Evolutionary conservation across 2,329 filamentous ascomycete genomes (phyloP), one percentile per base, ranked within the genome.

Genomic region (Calonectria pauciramosa): DNA sequence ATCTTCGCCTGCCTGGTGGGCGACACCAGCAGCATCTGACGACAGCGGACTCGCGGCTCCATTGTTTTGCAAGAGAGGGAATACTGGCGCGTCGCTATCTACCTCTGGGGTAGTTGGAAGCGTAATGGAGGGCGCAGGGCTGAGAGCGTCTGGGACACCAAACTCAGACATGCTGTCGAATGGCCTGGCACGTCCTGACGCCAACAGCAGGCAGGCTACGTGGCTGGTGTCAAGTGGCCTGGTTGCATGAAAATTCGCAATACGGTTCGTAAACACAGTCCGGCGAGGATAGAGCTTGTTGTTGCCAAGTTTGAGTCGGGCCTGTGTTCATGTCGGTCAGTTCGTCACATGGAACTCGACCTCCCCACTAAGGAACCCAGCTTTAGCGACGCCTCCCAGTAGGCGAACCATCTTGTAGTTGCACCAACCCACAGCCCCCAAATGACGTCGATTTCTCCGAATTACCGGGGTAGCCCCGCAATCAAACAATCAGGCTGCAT

Each of bases 51-150:
- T 82, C 34, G 79, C 77, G 10, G 82, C 79, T 65, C 84, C 83
- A 72, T 85, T 83, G 67, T 86, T 83, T 59, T 84, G 84, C 10
- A 86, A 80, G 18, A 83, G 76, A 5, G 85, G 84, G 47, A 86
- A 86, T 28, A 80, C 81, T 3, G 82, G 83, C 63, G 78, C 77
- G 59, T 79, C 75, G 38, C 74, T 79, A 51, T 75, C 78, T 54
- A 76, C 59, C 41, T 75, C 77, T 64, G 69, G 68, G 28, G 73
- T 73, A 16, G 73, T 38, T 30, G 79, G 80, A n/a, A 75, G 47
- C 14, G 59, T 71, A 32, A 77, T 63, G 34, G 75, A 70, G 16
- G 75, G 65, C 36, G 47, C 77, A 76, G 78, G 66, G 44, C 76
- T 80, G 47, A 79, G 56, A 52, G 72, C 67, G 72, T 81, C 80